Evolutionary conservation across 1,284 basidiomycete species (phyloP).

Genomic region (Abortiporus biennis): DNA sequence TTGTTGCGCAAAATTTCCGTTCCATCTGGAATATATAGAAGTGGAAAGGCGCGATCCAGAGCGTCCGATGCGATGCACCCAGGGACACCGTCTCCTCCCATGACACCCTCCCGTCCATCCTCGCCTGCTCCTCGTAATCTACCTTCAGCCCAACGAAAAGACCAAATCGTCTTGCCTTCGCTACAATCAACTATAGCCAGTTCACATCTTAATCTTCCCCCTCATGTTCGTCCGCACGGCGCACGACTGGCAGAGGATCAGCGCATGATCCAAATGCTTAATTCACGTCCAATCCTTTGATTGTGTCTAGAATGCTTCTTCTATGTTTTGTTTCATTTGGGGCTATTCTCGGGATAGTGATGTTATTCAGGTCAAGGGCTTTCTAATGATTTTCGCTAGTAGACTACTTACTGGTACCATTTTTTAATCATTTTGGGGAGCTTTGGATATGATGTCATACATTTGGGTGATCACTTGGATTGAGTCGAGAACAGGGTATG

Average conservation of each 20-base stretch:
- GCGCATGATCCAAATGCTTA: constrained; percentile 56
- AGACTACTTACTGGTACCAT: too few species aligned
- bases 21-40: constrained; percentile 52
- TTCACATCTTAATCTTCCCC: constrained; percentile 15
- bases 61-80: constrained; percentile 28
- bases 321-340: too few species aligned
- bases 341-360: too few species aligned
- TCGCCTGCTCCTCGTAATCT: constrained; percentile 14
- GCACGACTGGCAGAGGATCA: constrained; percentile 53
- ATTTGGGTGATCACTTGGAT: too few species aligned
- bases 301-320: too few species aligned
- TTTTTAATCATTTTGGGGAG: too few species aligned
- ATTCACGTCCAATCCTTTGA: constrained; percentile 37
- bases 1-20: constrained; percentile 43
- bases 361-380: too few species aligned
- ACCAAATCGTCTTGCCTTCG: constrained; percentile 21
- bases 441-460: too few species aligned
- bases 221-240: constrained; percentile 27
- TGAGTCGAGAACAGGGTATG: too few species aligned
- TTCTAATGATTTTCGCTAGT: too few species aligned
- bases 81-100: constrained; percentile 20
- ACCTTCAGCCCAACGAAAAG: constrained; percentile 14
- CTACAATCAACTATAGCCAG: constrained; percentile 21
- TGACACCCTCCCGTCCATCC: constrained; percentile 13
- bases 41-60: constrained; percentile 50